phyloP scores from a whole-genome alignment of 352 stramenopile genomes.

The Nothophytophthora sp. region DNA sequence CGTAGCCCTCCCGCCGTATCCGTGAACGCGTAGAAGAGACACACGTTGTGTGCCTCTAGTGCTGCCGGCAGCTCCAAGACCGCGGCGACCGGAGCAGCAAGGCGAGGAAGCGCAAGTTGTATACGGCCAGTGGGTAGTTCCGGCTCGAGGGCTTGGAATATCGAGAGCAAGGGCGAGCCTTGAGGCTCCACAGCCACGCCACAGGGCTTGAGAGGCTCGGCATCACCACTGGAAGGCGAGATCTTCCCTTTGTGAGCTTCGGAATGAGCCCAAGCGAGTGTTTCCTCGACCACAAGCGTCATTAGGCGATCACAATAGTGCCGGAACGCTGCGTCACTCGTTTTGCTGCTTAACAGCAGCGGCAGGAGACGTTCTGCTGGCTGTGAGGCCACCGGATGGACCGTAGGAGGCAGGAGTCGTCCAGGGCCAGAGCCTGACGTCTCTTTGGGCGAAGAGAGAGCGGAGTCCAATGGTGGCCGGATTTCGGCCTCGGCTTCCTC shows the following conservation, averaged over 20 bases:
- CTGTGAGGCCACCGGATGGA: slow-evolving; percentile 8
- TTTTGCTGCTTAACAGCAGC: slow-evolving; percentile 12
- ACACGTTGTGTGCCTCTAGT: slow-evolving; percentile 14
- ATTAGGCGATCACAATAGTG: slow-evolving; percentile 35
- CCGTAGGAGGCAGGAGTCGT: too few species aligned
- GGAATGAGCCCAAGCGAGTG: slow-evolving; percentile 28
- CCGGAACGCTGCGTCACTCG: slow-evolving; percentile 19
- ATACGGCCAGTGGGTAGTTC: slow-evolving; percentile 25
- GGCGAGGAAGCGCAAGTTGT: slow-evolving; percentile 7
- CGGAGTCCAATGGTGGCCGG: too few species aligned
- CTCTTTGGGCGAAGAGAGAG: too few species aligned
- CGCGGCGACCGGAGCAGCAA: neutral
- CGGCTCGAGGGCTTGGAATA: slow-evolving; percentile 33
- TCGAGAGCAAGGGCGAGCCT: slow-evolving; percentile 14
- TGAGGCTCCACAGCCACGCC: slow-evolving; percentile 13
- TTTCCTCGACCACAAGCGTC: slow-evolving; percentile 34
- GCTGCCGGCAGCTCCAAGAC: slow-evolving; percentile 13
- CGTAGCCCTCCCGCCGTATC: slow-evolving; percentile 1
- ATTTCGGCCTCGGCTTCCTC: slow-evolving; percentile 1
- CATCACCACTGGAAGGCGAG: slow-evolving; percentile 5
- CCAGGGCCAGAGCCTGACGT: too few species aligned
- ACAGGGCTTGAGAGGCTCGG: too few species aligned
- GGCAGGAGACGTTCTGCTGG: slow-evolving; percentile 16
- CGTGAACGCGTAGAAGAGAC: slow-evolving; percentile 23
- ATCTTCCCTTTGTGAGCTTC: neutral